phyloP scores from a whole-genome alignment of 495 filamentous ascomycete genomes.

The Hypoxylon intermedium region DNA sequence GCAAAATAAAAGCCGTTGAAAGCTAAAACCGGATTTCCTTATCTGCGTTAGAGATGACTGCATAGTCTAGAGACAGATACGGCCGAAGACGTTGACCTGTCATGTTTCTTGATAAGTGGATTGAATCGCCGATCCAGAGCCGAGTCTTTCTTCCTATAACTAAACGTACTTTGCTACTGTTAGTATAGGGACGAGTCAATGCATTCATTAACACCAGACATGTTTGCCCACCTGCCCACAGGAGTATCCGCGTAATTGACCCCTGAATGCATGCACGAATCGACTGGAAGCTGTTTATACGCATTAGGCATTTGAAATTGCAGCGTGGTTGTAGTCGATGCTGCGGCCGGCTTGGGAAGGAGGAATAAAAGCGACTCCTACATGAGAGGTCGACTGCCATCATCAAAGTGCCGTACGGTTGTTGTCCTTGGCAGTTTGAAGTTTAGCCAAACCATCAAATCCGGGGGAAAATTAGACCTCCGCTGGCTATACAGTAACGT shows the following conservation, averaged over 20 bases:
- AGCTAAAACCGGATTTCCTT: neutral
- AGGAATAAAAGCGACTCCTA: conserved; percentile 7
- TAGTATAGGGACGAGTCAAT: conserved; percentile 6
- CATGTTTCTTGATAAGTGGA: conserved; percentile 8
- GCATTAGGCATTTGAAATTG: conserved; percentile 8
- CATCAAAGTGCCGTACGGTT: conserved; percentile 32
- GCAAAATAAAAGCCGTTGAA: neutral
- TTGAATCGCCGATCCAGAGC: conserved; percentile 12
- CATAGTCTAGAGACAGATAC: conserved; percentile 2
- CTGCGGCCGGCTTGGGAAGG: conserved; percentile 25
- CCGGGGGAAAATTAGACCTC: conserved; percentile 35
- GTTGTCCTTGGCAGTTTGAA: conserved; percentile 40
- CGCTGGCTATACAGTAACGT: conserved; percentile 34
- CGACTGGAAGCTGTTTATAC: conserved; percentile 8
- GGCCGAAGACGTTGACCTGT: conserved; percentile 8
- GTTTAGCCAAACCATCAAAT: conserved; percentile 41
- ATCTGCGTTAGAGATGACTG: conserved; percentile 7
- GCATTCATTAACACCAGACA: conserved; percentile 2
- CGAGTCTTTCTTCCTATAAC: neutral
- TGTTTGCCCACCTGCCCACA: conserved; percentile 21
- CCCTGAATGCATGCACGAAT: conserved; percentile 17
- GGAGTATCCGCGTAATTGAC: conserved; percentile 18
- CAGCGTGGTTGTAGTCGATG: conserved; percentile 27
- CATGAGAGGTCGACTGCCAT: conserved; percentile 12
- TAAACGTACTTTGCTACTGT: conserved; percentile 14